Percentiles rank a stretch among this genome's conserved stretches.
Conservation (phyloP, 2,329 filamentous ascomycete genomes). For the Knufia petricola region DNA sequence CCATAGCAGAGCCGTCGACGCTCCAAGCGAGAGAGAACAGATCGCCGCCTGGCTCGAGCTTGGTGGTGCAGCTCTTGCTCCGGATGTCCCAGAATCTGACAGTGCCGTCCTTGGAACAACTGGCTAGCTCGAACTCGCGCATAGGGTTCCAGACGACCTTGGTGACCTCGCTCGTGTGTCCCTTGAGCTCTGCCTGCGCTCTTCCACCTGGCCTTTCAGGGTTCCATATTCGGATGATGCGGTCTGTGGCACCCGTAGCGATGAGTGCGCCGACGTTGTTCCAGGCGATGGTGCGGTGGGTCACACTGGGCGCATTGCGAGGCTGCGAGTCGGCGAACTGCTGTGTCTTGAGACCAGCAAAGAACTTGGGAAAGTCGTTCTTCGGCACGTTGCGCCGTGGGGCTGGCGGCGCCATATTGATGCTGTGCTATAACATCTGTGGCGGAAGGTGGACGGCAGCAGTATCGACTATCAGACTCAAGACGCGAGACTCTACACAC, state of each 20-base stretch:
- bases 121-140: conserved; percentile 40
- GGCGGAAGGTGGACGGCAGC: not conserved
- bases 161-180: conserved; percentile 39
- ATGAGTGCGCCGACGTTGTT: conserved; percentile 75
- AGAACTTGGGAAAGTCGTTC: conserved; percentile 58
- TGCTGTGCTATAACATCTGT: conserved; percentile 1
- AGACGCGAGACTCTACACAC: too few relatives aligned
- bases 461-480: too few relatives aligned
- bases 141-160: conserved; percentile 42
- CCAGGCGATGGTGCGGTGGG: conserved; percentile 75
- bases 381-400: conserved; percentile 44
- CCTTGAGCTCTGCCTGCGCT: conserved; percentile 41
- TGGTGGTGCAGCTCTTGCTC: conserved; percentile 38
- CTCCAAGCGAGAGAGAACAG: conserved; percentile 42
- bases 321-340: conserved; percentile 56
- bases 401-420: conserved; percentile 15
- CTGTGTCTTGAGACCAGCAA: conserved; percentile 60
- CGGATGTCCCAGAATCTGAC: conserved; percentile 44
- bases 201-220: conserved; percentile 36
- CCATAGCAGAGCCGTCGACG: conserved; percentile 36
- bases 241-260: conserved; percentile 80
- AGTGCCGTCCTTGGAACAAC: conserved; percentile 40
- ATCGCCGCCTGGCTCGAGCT: conserved; percentile 40
- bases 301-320: conserved; percentile 48
- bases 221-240: conserved; percentile 89